Base-by-base conservation (phyloP, 768 basidiomycete species). In the Mycena metata region DNA sequence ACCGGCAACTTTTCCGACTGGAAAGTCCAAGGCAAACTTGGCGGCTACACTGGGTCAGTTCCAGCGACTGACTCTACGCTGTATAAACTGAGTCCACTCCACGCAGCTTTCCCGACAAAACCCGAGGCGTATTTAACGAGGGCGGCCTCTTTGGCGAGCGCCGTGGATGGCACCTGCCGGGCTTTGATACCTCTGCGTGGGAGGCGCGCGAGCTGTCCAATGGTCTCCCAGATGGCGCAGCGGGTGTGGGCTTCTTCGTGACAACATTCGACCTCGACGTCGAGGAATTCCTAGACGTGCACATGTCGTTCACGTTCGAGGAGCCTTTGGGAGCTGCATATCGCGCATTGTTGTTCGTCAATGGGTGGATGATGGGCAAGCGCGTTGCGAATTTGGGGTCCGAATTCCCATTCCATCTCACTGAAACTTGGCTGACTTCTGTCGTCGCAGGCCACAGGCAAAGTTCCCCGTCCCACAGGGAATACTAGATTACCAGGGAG, bases 351-450 rank as follows among this genome's bases (percentile, higher is more conserved):
- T 73, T 95, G 51, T 95, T 92, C 66, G 90, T 95, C 26, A 95
- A 96, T 72, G 94, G 94, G 10, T 96, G 94, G 94, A 90, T 91
- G 88, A 93, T 93, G 87, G 94, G 94, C 12, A 95, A 94, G 78
- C 78, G 89, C 24, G 84, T 91, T 21, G 89, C 80, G 21, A 90
- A 92, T 74, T 83, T 92, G 1, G 91, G 91, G 92, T 88, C 69
- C 59, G 85, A 75, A 9, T 11, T 17, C 42, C 42, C 65, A 8
- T 12, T 42, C 63, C 16, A 41, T 41, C n/a, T 0, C 16, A 42
- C 23, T 39, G 39, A 39, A 33, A 35, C 51, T 60, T 24, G 10
- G 17, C 35, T 64, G 42, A 66, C 35, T 60, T 36, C 60, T 36
- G 35, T 33, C 36, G 33, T 59, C 39, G 26, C 47, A 92, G 91